Conservation (phyloP, 169 alveolate species). For the Plasmodium relictum region DNA sequence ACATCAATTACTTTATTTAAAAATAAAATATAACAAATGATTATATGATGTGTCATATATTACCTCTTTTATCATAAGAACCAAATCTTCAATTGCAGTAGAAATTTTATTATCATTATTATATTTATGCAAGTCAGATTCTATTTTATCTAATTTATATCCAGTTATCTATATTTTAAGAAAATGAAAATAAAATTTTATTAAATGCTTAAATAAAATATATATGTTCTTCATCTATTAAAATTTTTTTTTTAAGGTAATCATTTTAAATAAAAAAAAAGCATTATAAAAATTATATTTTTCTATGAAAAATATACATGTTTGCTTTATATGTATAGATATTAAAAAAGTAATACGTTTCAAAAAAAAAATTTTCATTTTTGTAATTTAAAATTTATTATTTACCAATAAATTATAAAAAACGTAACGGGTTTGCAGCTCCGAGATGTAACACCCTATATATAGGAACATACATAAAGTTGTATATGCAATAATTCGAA, state of each 20-base stretch:
- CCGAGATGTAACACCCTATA: conserved; percentile 67
- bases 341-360: neutral
- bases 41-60: neutral
- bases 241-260: too few relatives aligned
- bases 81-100: conserved; percentile 68
- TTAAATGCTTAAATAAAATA: too few relatives aligned
- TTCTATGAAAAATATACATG: too few relatives aligned
- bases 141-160: conserved; percentile 53
- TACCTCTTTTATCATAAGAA: conserved; percentile 76
- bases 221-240: too few relatives aligned
- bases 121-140: conserved; percentile 45
- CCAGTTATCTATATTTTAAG: conserved; percentile 37
- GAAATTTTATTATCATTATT: conserved; percentile 47
- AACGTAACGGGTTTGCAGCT: conserved; percentile 52
- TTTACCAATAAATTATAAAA: conserved; percentile 70
- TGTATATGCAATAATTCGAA: conserved; percentile 44
- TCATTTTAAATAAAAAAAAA: too few relatives aligned
- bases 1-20: neutral
- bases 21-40: neutral
- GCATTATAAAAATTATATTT: too few relatives aligned
- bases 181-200: neutral
- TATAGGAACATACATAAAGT: conserved; percentile 45
- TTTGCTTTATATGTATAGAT: too few relatives aligned
- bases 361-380: neutral
- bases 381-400: neutral